These are phyloP conservation scores for Stagonosporopsis rhizophila DNA, from an alignment of 2,329 filamentous ascomycete genomes.

Conservation along the genomic window DNA sequence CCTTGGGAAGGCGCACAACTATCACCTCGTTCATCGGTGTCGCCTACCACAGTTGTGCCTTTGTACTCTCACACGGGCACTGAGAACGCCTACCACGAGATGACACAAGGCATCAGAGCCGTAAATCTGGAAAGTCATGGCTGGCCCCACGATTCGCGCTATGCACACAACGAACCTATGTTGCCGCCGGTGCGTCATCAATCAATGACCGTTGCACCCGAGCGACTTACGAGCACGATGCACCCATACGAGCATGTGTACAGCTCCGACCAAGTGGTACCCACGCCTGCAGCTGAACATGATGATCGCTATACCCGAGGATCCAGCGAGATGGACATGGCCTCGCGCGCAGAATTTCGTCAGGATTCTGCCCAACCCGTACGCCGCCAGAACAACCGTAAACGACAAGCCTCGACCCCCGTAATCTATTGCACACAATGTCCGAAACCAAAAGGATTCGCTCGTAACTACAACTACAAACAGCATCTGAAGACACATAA, in stretches of 20 bases:
- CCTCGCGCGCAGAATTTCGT: constrained; percentile 18
- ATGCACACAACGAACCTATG: constrained; percentile 19
- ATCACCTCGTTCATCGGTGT: constrained; percentile 46
- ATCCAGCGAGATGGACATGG: constrained; percentile 22
- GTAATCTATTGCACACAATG: constrained; percentile 74
- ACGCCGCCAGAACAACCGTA: constrained; percentile 18
- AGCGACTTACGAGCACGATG: constrained; percentile 33
- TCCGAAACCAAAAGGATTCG: constrained; percentile 72
- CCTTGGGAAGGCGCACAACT: constrained; percentile 39
- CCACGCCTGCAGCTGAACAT: constrained; percentile 21
- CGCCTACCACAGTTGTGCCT: constrained; percentile 41
- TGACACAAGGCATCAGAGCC: constrained; percentile 23
- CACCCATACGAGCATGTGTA: constrained; percentile 28
- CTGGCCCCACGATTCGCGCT: constrained; percentile 37
- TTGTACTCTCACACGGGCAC: constrained; percentile 44
- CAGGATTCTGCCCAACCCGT: constrained; percentile 4
- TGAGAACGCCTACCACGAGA: constrained; percentile 34
- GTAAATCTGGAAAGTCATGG: constrained; percentile 33
- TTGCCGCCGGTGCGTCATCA: constrained; percentile 25
- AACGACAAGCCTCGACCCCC: constrained; percentile 27
- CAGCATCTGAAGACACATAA: constrained; percentile 87
- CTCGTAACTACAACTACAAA: constrained; percentile 84
- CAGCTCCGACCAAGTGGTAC: constrained; percentile 23
- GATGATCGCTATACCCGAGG: constrained; percentile 18
- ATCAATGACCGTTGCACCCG: constrained; percentile 43